These are phyloP conservation scores for Biscogniauxia marginata DNA, from an alignment of 2,329 filamentous ascomycete genomes.

Conservation along the genomic window DNA sequence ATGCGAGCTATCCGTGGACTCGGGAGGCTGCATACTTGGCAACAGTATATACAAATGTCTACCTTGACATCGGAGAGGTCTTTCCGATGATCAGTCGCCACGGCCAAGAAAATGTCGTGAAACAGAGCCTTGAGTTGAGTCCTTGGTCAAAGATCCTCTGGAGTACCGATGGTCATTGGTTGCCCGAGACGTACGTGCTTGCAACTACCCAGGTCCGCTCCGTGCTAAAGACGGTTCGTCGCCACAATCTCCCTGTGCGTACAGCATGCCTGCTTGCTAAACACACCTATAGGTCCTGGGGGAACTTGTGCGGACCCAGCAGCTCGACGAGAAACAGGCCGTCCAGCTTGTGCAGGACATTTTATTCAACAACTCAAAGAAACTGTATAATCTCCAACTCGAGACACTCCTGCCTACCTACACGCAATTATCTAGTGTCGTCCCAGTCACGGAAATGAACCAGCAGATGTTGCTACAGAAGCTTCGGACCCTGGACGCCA, in stretches of 20 bases:
- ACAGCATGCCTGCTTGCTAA: neutral
- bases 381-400: constrained; percentile 65
- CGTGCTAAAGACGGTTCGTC: constrained; percentile 60
- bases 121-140: constrained; percentile 72
- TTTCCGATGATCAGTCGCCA: constrained; percentile 76
- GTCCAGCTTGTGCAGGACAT: constrained; percentile 64
- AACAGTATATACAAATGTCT: constrained; percentile 74
- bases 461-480: constrained; percentile 9
- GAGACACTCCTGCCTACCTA: constrained; percentile 33
- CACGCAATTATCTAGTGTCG: constrained; percentile 17
- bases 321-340: constrained; percentile 61
- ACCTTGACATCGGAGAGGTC: constrained; percentile 79
- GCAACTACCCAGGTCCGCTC: constrained; percentile 71
- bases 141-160: constrained; percentile 75
- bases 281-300: constrained; percentile 52
- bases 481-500: constrained; percentile 41
- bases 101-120: constrained; percentile 69
- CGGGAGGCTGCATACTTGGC: constrained; percentile 77
- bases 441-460: constrained; percentile 3
- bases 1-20: constrained; percentile 79
- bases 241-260: too few species aligned
- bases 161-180: constrained; percentile 78
- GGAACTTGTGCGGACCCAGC: constrained; percentile 64
- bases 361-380: constrained; percentile 74
- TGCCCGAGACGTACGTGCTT: constrained; percentile 74